These are phyloP conservation scores for Diplodia corticola DNA, from an alignment of 2,329 filamentous ascomycete species.

Conservation along the genomic window DNA sequence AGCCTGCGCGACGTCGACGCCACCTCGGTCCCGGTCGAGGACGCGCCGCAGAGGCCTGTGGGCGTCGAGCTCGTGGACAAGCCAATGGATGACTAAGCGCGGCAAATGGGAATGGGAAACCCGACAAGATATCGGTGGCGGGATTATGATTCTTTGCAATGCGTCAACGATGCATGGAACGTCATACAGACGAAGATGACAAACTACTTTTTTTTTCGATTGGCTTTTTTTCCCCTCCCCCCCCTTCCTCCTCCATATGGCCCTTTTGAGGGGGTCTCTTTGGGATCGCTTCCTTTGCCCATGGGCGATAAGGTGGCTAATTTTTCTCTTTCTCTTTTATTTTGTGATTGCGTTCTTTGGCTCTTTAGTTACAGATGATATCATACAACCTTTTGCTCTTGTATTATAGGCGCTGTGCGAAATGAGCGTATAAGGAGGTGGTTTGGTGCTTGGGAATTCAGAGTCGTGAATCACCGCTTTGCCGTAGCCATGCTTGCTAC, in stretches of 20 bases:
- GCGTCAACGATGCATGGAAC: slow-evolving; percentile 9
- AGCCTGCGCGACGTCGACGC: slow-evolving; percentile 30
- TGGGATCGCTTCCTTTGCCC: not conserved
- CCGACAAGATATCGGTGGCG: not conserved
- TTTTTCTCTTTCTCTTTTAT: not conserved
- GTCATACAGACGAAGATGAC: slow-evolving; percentile 14
- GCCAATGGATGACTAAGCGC: slow-evolving; percentile 69
- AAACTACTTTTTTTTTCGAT: not conserved
- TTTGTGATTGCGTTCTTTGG: not conserved
- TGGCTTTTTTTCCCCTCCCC: not conserved
- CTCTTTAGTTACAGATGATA: slow-evolving; percentile 15
- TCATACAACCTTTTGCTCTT: slow-evolving; percentile 16
- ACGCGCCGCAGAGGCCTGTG: slow-evolving; percentile 39
- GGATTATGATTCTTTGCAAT: slow-evolving; percentile 15
- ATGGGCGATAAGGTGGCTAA: slow-evolving; percentile 2
- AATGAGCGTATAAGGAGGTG: not conserved
- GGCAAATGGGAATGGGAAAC: not conserved
- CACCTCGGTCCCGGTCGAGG: slow-evolving; percentile 42
- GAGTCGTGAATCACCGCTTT: not conserved
- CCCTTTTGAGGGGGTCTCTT: not conserved
- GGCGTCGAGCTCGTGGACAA: slow-evolving; percentile 72
- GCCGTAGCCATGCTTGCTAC: not conserved
- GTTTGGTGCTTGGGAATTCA: slow-evolving; percentile 5
- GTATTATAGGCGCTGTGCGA: slow-evolving; percentile 21
- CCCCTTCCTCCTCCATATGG: not conserved